These are phyloP conservation scores for Aureobasidium sp. DNA, from an alignment of 2,329 filamentous ascomycete species.

Conservation along the genomic window DNA sequence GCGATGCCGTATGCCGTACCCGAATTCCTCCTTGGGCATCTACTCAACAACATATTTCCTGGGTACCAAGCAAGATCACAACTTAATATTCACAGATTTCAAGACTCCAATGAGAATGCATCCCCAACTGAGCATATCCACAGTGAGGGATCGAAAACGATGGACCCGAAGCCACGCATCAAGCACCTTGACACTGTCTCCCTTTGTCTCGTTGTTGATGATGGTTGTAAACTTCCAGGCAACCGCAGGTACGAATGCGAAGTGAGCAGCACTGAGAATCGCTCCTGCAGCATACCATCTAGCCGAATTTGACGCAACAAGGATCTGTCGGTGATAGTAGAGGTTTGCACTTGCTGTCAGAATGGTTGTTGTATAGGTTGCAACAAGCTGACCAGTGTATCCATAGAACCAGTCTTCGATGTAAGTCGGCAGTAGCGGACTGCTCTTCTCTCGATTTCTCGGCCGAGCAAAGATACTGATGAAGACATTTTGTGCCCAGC, in stretches of 20 bases:
- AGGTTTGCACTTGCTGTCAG: background rate
- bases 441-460: background rate
- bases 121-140: background rate
- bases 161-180: background rate
- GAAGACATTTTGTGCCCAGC: conserved; percentile 5
- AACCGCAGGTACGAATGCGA: background rate
- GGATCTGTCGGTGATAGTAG: background rate
- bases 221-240: background rate
- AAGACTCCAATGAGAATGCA: background rate
- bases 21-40: background rate
- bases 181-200: background rate
- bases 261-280: background rate
- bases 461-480: background rate
- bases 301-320: background rate
- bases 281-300: conserved; percentile 3
- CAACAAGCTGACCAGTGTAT: background rate
- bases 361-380: background rate
- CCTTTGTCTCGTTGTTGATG: background rate
- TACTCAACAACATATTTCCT: background rate
- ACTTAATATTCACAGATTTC: background rate
- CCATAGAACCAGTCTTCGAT: background rate
- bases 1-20: background rate
- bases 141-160: background rate
- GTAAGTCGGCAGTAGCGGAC: background rate
- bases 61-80: background rate